These are phyloP conservation scores for Penicillium digitatum DNA, from an alignment of 2,329 filamentous ascomycete species.

Conservation along the genomic window DNA sequence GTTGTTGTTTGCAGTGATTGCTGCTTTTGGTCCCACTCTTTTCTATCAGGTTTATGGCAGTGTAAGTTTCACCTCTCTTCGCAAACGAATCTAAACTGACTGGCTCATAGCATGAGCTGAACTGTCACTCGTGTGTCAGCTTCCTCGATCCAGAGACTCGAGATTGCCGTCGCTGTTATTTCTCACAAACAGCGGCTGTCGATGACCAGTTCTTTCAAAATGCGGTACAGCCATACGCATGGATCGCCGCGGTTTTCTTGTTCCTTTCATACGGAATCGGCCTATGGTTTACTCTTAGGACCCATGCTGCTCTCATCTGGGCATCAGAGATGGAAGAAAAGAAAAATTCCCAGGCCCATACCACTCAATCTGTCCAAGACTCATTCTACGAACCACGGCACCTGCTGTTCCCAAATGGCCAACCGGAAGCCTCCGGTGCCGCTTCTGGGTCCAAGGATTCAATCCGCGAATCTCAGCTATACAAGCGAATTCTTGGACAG, in stretches of 20 bases:
- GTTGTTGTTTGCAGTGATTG: conserved; percentile 93
- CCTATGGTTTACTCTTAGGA: conserved; percentile 90
- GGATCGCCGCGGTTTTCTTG: conserved; percentile 75
- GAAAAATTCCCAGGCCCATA: conserved; percentile 44
- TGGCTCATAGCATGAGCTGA: conserved; percentile 71
- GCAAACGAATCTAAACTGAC: conserved; percentile 33
- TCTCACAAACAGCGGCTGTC: conserved; percentile 78
- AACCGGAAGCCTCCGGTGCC: conserved; percentile 31
- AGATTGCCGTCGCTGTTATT: conserved; percentile 91
- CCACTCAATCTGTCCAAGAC: conserved; percentile 23
- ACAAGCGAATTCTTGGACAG: conserved; percentile 89
- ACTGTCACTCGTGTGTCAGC: conserved; percentile 64
- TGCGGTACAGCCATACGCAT: conserved; percentile 90
- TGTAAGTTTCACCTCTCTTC: conserved; percentile 44
- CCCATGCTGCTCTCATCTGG: conserved; percentile 96
- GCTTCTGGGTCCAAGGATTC: conserved; percentile 57
- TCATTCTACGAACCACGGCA: conserved; percentile 36
- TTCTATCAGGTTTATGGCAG: conserved; percentile 99
- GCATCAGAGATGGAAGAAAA: conserved; percentile 78
- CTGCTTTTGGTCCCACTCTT: conserved; percentile 88
- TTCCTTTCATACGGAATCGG: conserved; percentile 94
- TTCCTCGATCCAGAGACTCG: conserved; percentile 44
- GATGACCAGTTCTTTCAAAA: conserved; percentile 85
- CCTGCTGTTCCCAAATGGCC: conserved; percentile 28
- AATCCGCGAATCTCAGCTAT: conserved; percentile 81